phyloP scores from a whole-genome alignment of 169 alveolate genomes.

The Cryptosporidium viatorum region DNA sequence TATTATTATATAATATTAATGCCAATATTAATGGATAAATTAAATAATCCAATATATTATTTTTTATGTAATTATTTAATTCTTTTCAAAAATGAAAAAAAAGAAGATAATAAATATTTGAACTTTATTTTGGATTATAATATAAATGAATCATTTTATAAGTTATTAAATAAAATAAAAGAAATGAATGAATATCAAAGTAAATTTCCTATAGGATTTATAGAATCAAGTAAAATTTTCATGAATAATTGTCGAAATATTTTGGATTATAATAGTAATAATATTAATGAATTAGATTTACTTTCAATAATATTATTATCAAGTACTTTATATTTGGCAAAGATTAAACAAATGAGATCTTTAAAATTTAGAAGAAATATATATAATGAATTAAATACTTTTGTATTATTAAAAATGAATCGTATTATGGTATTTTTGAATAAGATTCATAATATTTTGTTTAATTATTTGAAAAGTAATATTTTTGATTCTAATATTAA shows the following conservation, averaged over 20 bases:
- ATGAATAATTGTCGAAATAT: background rate
- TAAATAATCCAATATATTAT: slow-evolving; percentile 25
- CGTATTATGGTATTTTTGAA: slow-evolving; percentile 29
- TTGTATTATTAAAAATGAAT: slow-evolving; percentile 43
- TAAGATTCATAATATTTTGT: slow-evolving; percentile 13
- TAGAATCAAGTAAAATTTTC: slow-evolving; percentile 40
- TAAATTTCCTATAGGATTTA: slow-evolving; percentile 58
- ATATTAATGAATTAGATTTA: background rate
- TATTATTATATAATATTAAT: slow-evolving; percentile 31
- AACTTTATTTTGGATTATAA: background rate
- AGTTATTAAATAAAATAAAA: background rate
- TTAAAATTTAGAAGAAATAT: background rate
- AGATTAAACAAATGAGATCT: slow-evolving; percentile 8
- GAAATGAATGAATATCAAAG: background rate
- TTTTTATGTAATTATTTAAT: background rate
- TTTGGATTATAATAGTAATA: background rate
- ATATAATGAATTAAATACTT: background rate
- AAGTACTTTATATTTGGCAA: slow-evolving; percentile 22
- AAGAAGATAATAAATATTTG: background rate
- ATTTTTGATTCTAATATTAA: background rate
- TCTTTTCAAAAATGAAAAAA: background rate
- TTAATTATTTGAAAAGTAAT: slow-evolving; percentile 7
- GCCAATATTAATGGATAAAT: slow-evolving; percentile 43
- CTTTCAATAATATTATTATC: background rate
- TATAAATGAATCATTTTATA: slow-evolving; percentile 28